Percentiles rank a stretch among this genome's conserved stretches.
Conservation (phyloP, 768 basidiomycete genomes). For the Lactarius hengduanensis region DNA sequence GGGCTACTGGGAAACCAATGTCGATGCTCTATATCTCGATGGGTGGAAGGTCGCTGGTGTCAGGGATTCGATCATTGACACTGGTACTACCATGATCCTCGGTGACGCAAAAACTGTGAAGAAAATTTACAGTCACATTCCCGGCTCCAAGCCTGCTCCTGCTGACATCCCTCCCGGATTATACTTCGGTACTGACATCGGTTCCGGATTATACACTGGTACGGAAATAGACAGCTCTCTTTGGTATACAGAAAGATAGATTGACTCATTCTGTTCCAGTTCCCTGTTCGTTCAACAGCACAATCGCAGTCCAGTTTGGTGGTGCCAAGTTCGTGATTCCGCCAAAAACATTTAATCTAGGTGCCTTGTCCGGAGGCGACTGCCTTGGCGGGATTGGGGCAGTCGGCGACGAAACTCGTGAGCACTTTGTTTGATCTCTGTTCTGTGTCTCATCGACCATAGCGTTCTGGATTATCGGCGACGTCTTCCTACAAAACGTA, state of each 20-base stretch:
- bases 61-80: constrained; percentile 26
- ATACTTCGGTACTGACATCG: neutral
- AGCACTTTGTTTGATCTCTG: neutral
- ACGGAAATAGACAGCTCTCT: neutral
- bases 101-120: constrained; percentile 18
- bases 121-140: constrained; percentile 17
- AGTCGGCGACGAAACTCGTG: neutral
- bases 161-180: too few relatives aligned
- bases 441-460: neutral
- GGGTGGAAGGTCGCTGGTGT: neutral
- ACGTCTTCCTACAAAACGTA: constrained; percentile 15
- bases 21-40: constrained; percentile 18
- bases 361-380: constrained; percentile 25
- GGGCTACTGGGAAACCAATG: constrained; percentile 29
- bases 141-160: constrained; percentile 3
- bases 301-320: constrained; percentile 35
- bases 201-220: neutral
- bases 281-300: constrained; percentile 26
- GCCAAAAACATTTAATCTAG: constrained; percentile 33
- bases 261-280: constrained; percentile 23
- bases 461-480: constrained; percentile 10
- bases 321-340: constrained; percentile 32
- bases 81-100: constrained; percentile 30
- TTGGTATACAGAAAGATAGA: neutral
- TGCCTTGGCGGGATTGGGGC: constrained; percentile 28